Base-by-base conservation (phyloP, 805 yeast species). In the Ogataea pini region DNA sequence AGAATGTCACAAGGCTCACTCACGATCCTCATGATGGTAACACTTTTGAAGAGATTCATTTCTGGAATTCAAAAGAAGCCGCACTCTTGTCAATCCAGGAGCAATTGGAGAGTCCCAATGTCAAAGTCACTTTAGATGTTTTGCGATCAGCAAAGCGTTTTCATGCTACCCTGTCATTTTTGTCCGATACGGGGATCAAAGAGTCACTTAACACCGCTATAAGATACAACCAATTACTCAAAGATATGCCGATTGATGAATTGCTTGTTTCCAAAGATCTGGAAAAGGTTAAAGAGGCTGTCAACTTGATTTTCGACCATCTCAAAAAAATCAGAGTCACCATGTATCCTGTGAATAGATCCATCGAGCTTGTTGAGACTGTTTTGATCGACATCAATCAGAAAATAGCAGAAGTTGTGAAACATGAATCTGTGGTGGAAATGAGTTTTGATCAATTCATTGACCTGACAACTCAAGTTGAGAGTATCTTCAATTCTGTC, bases 11-110 rank as follows among this genome's bases (percentile, higher is more conserved):
- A 0, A 69, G 70, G 19, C 58, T 83, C 19, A 64, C 76, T 10
- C 77, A 82, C 37, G 77, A 77, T 22, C 79, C 86, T 0, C 50
- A 67, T 0, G 81, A 77, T 22, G 89, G 87, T 1, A 67, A 80
- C 0, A 69, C 81, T 0, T 55, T 66, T 1, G 89, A 85, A 34
- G 97, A 91, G 58, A 72, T 86, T 3, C 79, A 75, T 40, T 90
- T 86, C 55, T 91, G 97, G 97, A 68, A 72, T 7, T 78, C 89
- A 0, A 72, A 87, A 71, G 92, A 87, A 57, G 60, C 66, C 1
- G 83, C 88, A 0, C 69, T 91, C 36, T 48, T 56, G 2, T 69
- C 81, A 1, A 72, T 87, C 0, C 77, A 79, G 45, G 70, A 72
- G 1, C 96, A 89, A 60, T 64, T 87, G 1, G 64, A 72, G 3